Evolutionary conservation across 257 asterid species (phyloP).

Genomic region (Primulina eburnea): DNA sequence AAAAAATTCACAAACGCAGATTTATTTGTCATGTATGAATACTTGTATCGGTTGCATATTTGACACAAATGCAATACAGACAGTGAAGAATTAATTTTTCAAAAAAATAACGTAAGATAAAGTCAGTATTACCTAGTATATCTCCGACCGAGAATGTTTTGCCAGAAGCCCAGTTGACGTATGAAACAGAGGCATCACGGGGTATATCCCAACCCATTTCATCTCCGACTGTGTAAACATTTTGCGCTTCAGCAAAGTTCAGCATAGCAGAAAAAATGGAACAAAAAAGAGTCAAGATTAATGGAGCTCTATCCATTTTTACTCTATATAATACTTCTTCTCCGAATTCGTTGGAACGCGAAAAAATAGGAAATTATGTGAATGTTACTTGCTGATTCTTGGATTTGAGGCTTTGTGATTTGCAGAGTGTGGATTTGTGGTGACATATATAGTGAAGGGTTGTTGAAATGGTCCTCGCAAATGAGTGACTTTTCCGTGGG

Average conservation of each 20-base stretch:
- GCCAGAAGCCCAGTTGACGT: conserved; percentile 37
- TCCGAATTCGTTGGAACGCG: no score
- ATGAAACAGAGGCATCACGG: conserved; percentile 20
- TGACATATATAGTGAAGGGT: conserved; percentile 22
- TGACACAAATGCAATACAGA: no score
- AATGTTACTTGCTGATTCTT: neutral
- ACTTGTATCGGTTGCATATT: no score
- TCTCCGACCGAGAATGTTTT: conserved; percentile 41
- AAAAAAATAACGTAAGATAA: neutral
- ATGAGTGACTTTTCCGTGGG: neutral
- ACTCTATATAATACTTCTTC: neutral
- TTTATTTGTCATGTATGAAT: neutral
- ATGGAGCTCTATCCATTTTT: conserved; percentile 20
- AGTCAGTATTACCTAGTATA: conserved; percentile 28
- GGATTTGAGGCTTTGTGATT: neutral
- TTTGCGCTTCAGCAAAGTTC: conserved; percentile 32
- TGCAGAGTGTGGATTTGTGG: neutral
- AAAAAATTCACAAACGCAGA: neutral
- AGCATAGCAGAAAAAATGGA: conserved; percentile 21
- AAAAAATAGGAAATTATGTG: neutral
- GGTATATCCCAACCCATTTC: conserved; percentile 39
- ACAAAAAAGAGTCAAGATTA: conserved; percentile 6
- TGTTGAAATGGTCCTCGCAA: neutral
- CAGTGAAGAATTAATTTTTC: no score
- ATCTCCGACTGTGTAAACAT: conserved; percentile 39